Conservation (phyloP, 768 basidiomycete genomes). For the Mycena olivaceomarginata region DNA sequence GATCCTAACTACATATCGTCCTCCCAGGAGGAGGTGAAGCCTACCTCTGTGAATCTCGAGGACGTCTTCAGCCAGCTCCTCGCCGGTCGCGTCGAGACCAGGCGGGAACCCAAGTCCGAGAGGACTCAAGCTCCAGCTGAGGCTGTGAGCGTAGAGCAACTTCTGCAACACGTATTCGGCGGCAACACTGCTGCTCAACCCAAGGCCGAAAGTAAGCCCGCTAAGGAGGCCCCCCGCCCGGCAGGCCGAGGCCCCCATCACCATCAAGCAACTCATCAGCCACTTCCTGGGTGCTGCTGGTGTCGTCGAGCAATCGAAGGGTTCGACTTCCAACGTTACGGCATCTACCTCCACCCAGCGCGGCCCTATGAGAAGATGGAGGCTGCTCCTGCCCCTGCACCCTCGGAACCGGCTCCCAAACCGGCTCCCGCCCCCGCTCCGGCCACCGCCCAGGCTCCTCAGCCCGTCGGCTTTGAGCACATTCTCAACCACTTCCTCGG, state of each 20-base stretch:
- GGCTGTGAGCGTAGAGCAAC: not conserved
- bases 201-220: slow-evolving; percentile 1
- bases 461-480: slow-evolving; percentile 1
- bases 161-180: slow-evolving; percentile 24
- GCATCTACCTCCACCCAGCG: not conserved
- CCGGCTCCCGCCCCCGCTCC: not conserved
- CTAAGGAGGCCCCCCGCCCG: no score
- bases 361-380: not conserved
- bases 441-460: slow-evolving; percentile 13
- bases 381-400: not conserved
- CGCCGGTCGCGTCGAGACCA: slow-evolving; percentile 9
- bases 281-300: slow-evolving; percentile 39
- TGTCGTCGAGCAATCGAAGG: slow-evolving; percentile 16
- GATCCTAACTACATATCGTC: no score
- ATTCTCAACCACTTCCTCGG: slow-evolving; percentile 23
- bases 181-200: not conserved
- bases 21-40: no score
- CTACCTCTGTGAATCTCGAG: not conserved
- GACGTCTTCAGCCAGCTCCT: slow-evolving; percentile 23
- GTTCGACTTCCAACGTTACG: not conserved
- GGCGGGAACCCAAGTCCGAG: slow-evolving; percentile 3
- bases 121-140: not conserved
- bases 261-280: slow-evolving; percentile 33
- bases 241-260: no score
- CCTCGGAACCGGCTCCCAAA: not conserved